A percentile compares a stretch with the other conserved stretches of the same genome.
Evolutionary conservation across 1,139 yeast species (phyloP).

Genomic region (Yamadazyma atmosphaerica): DNA sequence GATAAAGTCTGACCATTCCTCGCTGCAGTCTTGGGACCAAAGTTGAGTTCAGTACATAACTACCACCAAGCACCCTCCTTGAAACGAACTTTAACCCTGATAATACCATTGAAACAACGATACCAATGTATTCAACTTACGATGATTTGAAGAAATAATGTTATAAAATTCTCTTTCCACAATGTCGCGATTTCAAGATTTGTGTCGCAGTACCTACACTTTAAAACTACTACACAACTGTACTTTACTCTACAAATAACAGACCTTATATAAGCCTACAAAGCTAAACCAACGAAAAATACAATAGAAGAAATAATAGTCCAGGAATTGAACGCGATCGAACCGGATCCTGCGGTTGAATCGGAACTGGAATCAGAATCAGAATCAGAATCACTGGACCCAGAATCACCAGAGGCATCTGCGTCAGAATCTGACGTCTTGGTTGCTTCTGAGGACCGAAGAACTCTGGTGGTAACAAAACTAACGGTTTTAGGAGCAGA

Average conservation of each 20-base stretch:
- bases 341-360: constrained; percentile 5
- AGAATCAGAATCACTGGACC: constrained; percentile 2
- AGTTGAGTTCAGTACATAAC: too few relatives aligned
- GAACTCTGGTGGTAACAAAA: constrained; percentile 20
- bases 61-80: too few relatives aligned
- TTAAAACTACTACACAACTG: too few relatives aligned
- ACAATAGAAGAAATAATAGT: neutral
- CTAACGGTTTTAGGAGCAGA: constrained; percentile 18
- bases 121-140: too few relatives aligned
- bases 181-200: neutral
- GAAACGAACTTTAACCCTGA: too few relatives aligned
- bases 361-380: constrained; percentile 11
- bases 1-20: too few relatives aligned
- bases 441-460: constrained; percentile 10
- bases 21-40: too few relatives aligned
- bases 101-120: too few relatives aligned
- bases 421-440: constrained; percentile 4
- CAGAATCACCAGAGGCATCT: constrained; percentile 3
- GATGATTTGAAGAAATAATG: too few relatives aligned
- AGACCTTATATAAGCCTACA: neutral
- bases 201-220: neutral
- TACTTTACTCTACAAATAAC: constrained; percentile 1
- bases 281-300: constrained; percentile 1
- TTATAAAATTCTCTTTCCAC: neutral
- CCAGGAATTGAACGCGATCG: neutral